Evolutionary conservation across 495 filamentous ascomycete species (phyloP).

Genomic region (Annulohypoxylon stygium): DNA sequence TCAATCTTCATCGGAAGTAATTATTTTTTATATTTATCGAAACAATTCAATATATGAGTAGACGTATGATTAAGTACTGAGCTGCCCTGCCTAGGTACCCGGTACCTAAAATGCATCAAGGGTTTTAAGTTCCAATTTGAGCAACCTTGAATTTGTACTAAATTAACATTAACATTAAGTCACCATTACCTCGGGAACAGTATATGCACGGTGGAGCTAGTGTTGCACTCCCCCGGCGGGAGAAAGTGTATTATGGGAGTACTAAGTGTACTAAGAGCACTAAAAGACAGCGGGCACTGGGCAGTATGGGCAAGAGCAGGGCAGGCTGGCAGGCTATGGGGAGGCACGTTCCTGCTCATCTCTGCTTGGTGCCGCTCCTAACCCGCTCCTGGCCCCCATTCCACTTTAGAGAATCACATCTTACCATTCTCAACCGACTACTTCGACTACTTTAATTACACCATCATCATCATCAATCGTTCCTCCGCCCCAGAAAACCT

Average conservation of each 20-base stretch:
- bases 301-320: neutral
- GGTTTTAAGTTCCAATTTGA: neutral
- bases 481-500: neutral
- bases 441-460: conserved; percentile 15
- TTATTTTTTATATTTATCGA: neutral
- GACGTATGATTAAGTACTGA: neutral
- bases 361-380: conserved; percentile 32
- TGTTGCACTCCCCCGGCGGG: conserved; percentile 37
- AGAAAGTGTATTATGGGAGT: conserved; percentile 29
- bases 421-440: conserved; percentile 37
- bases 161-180: neutral
- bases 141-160: neutral
- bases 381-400: conserved; percentile 34
- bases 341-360: conserved; percentile 47
- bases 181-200: conserved; percentile 25
- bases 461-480: conserved; percentile 15
- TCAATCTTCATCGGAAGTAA: neutral
- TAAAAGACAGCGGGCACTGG: too few relatives aligned
- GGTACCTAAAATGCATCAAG: neutral
- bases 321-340: conserved; percentile 5
- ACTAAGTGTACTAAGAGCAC: too few relatives aligned
- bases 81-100: neutral
- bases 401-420: conserved; percentile 37
- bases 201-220: conserved; percentile 23
- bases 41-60: neutral